Base-by-base conservation (phyloP, 768 basidiomycete genomes). In the Asterophora parasitica region DNA sequence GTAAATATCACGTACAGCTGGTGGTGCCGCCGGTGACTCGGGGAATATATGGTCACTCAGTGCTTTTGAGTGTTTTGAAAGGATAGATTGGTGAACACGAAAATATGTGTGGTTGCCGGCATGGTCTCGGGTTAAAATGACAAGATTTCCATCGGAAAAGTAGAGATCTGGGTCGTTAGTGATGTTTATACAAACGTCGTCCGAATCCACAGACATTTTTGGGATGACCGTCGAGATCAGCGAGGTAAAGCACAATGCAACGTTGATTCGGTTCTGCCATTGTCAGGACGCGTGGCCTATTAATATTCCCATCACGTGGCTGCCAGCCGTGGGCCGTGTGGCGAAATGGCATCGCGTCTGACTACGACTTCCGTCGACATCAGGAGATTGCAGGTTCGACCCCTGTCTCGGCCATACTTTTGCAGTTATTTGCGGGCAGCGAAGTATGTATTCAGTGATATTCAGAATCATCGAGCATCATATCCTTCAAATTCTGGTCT, bases 271-370 rank as follows among this genome's bases (percentile, higher is more conserved):
- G n/a, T n/a, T n/a, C n/a, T n/a, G n/a, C n/a, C n/a, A n/a, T n/a
- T n/a, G n/a, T n/a, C n/a, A n/a, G 23, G 23, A 35, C 34, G 13
- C 15, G 12, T n/a, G 15, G 34, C 34, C 1, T n/a, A n/a, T n/a
- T n/a, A n/a, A n/a, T n/a, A n/a, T n/a, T n/a, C n/a, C n/a, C n/a
- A 16, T 35, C 34, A 16, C 34, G 34, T 35, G 13, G 13, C 32
- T 28, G 3, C n/a, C 11, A 17, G 11, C 41, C 30, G 20, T 40
- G 2, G 52, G 52, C 45, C 49, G 48, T 41, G 44, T 86, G 85
- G 85, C 85, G 84, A 85, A 88, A 86, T 87, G 85, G 85, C 83
- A 88, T 85, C 85, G 85, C 84, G 85, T 87, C 83, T 87, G 84
- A 87, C 85, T 86, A 85, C 83, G 83, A 85, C 42, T 37, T 32